Evolutionary conservation across 768 basidiomycete genomes (phyloP).

Genomic region (Ramaria sp.): DNA sequence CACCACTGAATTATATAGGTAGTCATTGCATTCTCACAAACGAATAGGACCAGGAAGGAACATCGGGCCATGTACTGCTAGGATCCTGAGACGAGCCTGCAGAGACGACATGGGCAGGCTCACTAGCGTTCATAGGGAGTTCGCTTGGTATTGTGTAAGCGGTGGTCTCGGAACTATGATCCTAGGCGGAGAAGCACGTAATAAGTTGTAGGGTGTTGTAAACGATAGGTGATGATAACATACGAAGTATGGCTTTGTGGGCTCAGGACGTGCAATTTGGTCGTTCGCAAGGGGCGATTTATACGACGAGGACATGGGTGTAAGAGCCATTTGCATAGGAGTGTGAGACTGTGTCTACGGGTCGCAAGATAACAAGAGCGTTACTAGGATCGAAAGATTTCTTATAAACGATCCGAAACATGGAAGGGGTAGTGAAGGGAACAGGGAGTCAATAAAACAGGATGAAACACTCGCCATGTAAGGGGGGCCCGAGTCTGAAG

Average conservation of each 20-base stretch:
- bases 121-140: not conserved
- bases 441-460: not conserved
- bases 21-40: not conserved
- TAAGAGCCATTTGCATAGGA: not conserved
- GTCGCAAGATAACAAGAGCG: not conserved
- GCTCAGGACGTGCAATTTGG: not conserved
- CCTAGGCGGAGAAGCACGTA: not conserved
- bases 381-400: constrained; percentile 9
- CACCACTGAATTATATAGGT: not conserved
- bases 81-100: not conserved
- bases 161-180: not conserved
- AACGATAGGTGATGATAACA: not conserved
- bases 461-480: constrained; percentile 7
- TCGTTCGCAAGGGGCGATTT: not conserved
- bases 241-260: not conserved
- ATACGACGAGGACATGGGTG: not conserved
- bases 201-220: not conserved
- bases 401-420: constrained; percentile 1
- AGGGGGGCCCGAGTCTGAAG: not conserved
- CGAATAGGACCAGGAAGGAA: not conserved
- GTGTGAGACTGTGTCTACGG: not conserved
- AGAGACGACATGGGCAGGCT: not conserved
- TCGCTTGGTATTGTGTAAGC: not conserved
- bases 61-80: not conserved
- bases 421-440: not conserved